A percentile compares a stretch with the other conserved stretches of the same genome.
These are phyloP conservation scores for Sclerotinia sclerotiorum DNA, from an alignment of 2,329 filamentous ascomycete genomes.

Conservation along the genomic window DNA sequence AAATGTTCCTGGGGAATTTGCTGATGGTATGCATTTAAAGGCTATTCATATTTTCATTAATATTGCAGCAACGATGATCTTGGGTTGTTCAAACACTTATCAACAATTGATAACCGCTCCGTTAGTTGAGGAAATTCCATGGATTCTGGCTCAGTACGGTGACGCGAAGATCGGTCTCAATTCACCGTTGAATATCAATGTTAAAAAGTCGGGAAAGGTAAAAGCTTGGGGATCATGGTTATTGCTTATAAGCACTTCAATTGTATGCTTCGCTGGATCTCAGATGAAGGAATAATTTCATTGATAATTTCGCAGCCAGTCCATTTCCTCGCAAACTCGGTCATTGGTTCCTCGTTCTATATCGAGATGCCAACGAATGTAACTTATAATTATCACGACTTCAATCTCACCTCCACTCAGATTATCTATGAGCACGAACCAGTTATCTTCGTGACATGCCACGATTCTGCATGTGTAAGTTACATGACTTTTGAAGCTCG, in stretches of 20 bases:
- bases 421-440: background rate
- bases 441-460: background rate
- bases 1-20: background rate
- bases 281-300: background rate
- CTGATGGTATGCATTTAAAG: slow-evolving; percentile 1
- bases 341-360: slow-evolving; percentile 31
- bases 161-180: slow-evolving; percentile 32
- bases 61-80: slow-evolving; percentile 31
- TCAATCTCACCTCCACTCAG: background rate
- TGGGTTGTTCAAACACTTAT: slow-evolving; percentile 33
- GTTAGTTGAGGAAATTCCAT: slow-evolving; percentile 28
- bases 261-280: slow-evolving; percentile 23
- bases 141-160: slow-evolving; percentile 28
- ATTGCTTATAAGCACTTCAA: slow-evolving; percentile 30
- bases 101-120: slow-evolving; percentile 30
- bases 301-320: slow-evolving; percentile 25
- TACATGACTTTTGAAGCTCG: background rate
- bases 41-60: slow-evolving; percentile 31
- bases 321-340: slow-evolving; percentile 33
- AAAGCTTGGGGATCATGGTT: slow-evolving; percentile 31
- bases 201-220: slow-evolving; percentile 29
- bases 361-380: slow-evolving; percentile 27
- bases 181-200: slow-evolving; percentile 30
- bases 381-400: background rate
- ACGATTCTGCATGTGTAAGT: slow-evolving; percentile 24